Evolutionary conservation across 345 rosid species (phyloP), one percentile per base, ranked within the genome.

Genomic region (Cardamine resedifolia): DNA sequence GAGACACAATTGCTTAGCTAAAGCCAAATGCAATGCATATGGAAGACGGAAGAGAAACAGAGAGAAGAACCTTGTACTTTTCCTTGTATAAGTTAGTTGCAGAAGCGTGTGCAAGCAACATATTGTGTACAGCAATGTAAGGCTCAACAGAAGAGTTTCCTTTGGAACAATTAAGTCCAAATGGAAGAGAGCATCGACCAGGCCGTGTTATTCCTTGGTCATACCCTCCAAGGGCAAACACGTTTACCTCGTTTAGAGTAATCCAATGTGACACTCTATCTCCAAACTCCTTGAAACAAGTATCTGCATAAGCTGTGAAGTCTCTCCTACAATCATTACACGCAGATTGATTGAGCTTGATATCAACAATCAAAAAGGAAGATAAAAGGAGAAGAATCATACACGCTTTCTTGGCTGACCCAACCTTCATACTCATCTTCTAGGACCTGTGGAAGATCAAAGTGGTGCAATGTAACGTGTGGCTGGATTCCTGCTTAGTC

Each of bases 221-320:
- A 68, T 87, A 92, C 19, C 98, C 98, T 64, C 91, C 96, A 23
- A 90, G 68, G 6, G 93, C 5, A 62, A 90, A 82, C 18, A 94
- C 85, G 21, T 92, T 89, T 2, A 83, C 84, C 79, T 92, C 96
- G 45, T 88, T 92, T 80, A 92, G 82, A 20, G 91, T 90, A 27
- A 83, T 84, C 98, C 98, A 92, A 20, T 87, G 84, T 82, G 78
- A 84, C 58, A 92, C 98, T 30, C 97, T 85, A 68, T 92, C 98
- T 7, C 98, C 98, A 58, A 90, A 92, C 62, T 77, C 83, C 80
- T 84, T 72, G 71, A 92, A 92, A 61, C 41, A 71, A 49, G 60
- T 60, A 16, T 60, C 21, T 49, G 75, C 75, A 60, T 71, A 71
- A 16, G 59, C 75, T 12, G 91, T 89, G 60, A 80, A 92, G 81